Evolutionary conservation across 179 eudicot genomes (phyloP).

Genomic region (Beta lomatogona): DNA sequence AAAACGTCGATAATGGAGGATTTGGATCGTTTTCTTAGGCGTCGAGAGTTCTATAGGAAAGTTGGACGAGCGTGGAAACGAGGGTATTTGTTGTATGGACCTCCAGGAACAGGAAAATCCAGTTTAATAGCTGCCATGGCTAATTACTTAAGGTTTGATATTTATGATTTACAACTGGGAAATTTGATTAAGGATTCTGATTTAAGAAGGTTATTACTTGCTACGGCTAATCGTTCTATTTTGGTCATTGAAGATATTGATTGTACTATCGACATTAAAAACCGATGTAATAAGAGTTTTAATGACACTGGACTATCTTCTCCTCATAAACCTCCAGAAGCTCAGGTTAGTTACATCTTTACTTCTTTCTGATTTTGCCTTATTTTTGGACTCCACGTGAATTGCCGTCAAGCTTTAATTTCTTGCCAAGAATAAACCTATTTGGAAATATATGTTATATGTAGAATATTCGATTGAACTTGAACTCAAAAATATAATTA

Average conservation of each 20-base stretch:
- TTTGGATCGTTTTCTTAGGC: slow-evolving; percentile 27
- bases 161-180: slow-evolving; percentile 43
- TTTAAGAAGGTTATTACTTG: slow-evolving; percentile 35
- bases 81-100: slow-evolving; percentile 44
- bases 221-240: slow-evolving; percentile 35
- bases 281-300: slow-evolving; percentile 7
- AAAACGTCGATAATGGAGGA: slow-evolving; percentile 27
- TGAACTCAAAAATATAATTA: no score
- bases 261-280: slow-evolving; percentile 29
- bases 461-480: no score
- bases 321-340: slow-evolving; percentile 5
- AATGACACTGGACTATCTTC: neutral
- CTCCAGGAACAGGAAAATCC: slow-evolving; percentile 47
- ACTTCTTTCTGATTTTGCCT: neutral
- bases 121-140: slow-evolving; percentile 49
- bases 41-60: slow-evolving; percentile 31
- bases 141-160: slow-evolving; percentile 42
- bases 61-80: slow-evolving; percentile 49
- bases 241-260: slow-evolving; percentile 37
- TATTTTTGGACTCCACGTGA: no score
- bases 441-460: no score
- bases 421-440: no score
- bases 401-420: no score
- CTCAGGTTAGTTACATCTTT: slow-evolving; percentile 19
- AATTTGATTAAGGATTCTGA: slow-evolving; percentile 34